Evolutionary conservation across 495 filamentous ascomycete genomes (phyloP).

Genomic region (Lasiosphaeris hirsuta): DNA sequence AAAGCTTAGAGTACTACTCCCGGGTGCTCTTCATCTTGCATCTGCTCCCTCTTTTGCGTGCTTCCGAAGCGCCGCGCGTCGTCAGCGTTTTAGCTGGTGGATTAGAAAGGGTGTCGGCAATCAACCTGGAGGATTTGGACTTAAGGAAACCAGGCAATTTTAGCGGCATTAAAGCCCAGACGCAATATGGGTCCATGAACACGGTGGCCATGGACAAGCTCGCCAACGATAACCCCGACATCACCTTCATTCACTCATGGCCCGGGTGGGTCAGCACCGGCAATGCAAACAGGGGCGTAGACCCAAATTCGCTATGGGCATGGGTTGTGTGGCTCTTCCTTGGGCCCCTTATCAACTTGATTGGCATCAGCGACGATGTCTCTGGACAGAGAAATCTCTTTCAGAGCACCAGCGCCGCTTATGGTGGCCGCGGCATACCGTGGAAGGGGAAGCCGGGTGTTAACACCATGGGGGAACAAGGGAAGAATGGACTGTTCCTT

Average conservation of each 20-base stretch:
- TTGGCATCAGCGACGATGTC: constrained; percentile 23
- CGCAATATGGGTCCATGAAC: constrained; percentile 18
- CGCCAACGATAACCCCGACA: constrained; percentile 30
- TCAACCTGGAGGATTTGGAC: constrained; percentile 34
- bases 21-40: constrained; percentile 30
- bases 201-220: constrained; percentile 24
- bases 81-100: constrained; percentile 34
- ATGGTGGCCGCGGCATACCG: constrained; percentile 28
- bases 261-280: constrained; percentile 40
- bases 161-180: constrained; percentile 15
- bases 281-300: constrained; percentile 28
- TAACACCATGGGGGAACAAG: constrained; percentile 17
- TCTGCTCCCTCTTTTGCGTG: constrained; percentile 28
- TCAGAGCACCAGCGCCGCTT: constrained; percentile 31
- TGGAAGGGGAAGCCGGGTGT: constrained; percentile 27
- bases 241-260: constrained; percentile 37
- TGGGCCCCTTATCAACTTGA: constrained; percentile 19
- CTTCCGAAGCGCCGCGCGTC: constrained; percentile 27
- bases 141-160: constrained; percentile 34
- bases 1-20: constrained; percentile 35
- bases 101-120: constrained; percentile 17
- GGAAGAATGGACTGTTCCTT: constrained; percentile 29
- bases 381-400: constrained; percentile 32
- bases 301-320: constrained; percentile 18
- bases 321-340: constrained; percentile 25